Percentiles rank a stretch among this genome's conserved stretches.
Evolutionary conservation across 805 yeast genomes (phyloP).

Genomic region (Teunomyces kruisii): DNA sequence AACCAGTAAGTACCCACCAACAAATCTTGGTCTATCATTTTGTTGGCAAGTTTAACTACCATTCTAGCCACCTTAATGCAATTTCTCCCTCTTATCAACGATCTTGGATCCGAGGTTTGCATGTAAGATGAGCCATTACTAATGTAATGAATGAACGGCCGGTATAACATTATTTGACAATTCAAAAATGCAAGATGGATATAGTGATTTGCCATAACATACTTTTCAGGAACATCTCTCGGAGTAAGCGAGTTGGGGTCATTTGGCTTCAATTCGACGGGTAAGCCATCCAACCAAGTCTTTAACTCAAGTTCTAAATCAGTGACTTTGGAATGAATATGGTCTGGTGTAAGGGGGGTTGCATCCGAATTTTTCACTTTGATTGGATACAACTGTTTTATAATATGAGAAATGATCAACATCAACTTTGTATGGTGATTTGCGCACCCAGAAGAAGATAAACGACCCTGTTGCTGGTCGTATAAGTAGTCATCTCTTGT

Average conservation of each 20-base stretch:
- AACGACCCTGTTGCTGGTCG: constrained; percentile 48
- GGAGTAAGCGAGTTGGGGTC: constrained; percentile 44
- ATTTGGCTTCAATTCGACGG: constrained; percentile 70
- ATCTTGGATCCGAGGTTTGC: constrained; percentile 50
- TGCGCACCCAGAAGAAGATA: constrained; percentile 77
- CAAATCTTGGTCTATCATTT: constrained; percentile 69
- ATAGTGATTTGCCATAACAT: constrained; percentile 71
- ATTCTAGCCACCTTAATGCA: constrained; percentile 83
- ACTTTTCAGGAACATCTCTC: constrained; percentile 47
- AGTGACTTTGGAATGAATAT: constrained; percentile 48
- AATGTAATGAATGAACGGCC: constrained; percentile 86
- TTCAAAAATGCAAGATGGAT: constrained; percentile 71
- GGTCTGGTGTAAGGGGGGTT: constrained; percentile 27
- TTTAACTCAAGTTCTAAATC: constrained; percentile 67
- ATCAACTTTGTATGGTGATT: constrained; percentile 81
- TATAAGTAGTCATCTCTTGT: constrained; percentile 59
- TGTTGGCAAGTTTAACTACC: constrained; percentile 77
- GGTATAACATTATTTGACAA: constrained; percentile 75
- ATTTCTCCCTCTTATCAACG: constrained; percentile 72
- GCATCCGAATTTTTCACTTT: constrained; percentile 36
- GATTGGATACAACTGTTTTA: constrained; percentile 73
- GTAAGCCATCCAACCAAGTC: constrained; percentile 70
- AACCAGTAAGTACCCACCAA: constrained; percentile 90
- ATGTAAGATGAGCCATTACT: constrained; percentile 46
- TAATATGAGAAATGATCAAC: constrained; percentile 67